These are phyloP conservation scores for Microbotryum intermedium DNA, from an alignment of 1,284 basidiomycete species.

Conservation along the genomic window DNA sequence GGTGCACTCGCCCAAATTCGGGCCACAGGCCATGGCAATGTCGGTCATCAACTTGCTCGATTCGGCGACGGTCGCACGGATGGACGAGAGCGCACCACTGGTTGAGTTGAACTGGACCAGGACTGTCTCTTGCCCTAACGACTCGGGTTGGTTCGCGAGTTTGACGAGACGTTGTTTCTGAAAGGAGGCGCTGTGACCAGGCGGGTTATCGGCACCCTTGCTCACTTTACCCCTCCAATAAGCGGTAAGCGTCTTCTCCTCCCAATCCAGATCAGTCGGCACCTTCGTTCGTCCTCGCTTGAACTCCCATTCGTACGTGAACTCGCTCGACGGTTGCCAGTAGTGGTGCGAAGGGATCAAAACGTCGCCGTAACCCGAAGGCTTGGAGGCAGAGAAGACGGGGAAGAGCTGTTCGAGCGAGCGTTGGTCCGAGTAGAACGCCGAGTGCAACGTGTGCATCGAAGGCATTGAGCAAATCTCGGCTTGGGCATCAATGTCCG, in stretches of 20 bases:
- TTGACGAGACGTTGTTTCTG: conserved; percentile 68
- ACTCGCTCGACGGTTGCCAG: conserved; percentile 66
- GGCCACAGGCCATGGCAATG: conserved; percentile 55
- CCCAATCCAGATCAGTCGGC: conserved; percentile 55
- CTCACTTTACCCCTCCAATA: conserved; percentile 88
- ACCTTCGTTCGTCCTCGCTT: conserved; percentile 30
- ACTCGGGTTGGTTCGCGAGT: conserved; percentile 24
- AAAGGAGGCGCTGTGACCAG: conserved; percentile 71
- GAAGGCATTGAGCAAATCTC: conserved; percentile 75
- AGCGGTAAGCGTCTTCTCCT: conserved; percentile 58
- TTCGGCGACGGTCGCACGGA: conserved; percentile 43
- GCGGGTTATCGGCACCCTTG: conserved; percentile 77
- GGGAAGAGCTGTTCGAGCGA: conserved; percentile 76
- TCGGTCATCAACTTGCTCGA: conserved; percentile 81
- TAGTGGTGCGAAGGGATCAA: conserved; percentile 91
- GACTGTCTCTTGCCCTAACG: conserved; percentile 43
- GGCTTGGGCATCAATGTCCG: conserved; percentile 51
- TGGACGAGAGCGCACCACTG: conserved; percentile 30
- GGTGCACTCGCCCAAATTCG: conserved; percentile 62
- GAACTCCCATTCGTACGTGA: conserved; percentile 81
- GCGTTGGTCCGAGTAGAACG: conserved; percentile 92
- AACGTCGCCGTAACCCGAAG: conserved; percentile 74
- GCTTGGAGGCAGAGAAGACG: conserved; percentile 80
- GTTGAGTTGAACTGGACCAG: conserved; percentile 46
- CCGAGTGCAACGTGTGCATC: conserved; percentile 75